Conservation (phyloP, 1,139 yeast species). For the Scheffersomyces illinoinensis region DNA sequence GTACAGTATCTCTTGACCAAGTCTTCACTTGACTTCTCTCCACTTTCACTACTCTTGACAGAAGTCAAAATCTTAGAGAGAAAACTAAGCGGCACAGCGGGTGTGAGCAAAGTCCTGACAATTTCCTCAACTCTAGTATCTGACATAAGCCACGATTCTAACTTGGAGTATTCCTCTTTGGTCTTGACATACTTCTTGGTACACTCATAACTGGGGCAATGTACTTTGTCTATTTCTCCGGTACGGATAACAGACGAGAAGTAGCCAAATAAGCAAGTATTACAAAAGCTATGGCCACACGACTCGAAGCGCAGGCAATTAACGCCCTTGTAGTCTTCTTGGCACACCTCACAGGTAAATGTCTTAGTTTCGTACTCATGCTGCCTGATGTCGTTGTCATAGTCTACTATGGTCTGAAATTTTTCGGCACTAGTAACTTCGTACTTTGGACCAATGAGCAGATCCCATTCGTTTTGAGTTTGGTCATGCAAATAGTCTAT, state of each 20-base stretch:
- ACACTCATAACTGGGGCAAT: conserved; percentile 61
- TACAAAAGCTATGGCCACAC: conserved; percentile 59
- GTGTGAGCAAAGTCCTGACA: conserved; percentile 30
- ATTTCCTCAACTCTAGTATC: conserved; percentile 11
- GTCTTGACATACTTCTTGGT: conserved; percentile 24
- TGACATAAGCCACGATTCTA: conserved; percentile 19
- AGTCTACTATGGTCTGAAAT: conserved; percentile 15
- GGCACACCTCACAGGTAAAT: conserved; percentile 62
- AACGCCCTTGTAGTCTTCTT: conserved; percentile 50
- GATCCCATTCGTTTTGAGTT: conserved; percentile 10
- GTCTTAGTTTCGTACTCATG: conserved; percentile 38
- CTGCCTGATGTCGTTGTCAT: conserved; percentile 19
- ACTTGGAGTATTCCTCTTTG: conserved; percentile 22
- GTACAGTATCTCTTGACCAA: no score
- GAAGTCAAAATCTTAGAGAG: conserved; percentile 28
- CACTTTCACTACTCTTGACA: neutral
- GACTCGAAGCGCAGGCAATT: conserved; percentile 41
- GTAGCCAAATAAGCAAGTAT: conserved; percentile 48
- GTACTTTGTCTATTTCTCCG: conserved; percentile 56
- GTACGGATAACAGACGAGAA: conserved; percentile 44
- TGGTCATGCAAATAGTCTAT: conserved; percentile 45
- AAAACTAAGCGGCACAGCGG: conserved; percentile 32
- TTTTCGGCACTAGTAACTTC: conserved; percentile 9
- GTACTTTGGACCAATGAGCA: neutral
- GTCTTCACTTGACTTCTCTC: conserved; percentile 15